Evolutionary conservation across 176 grass and related monocot genomes (phyloP), one percentile per base, ranked within the genome.

Genomic region (Luzula sylvatica): DNA sequence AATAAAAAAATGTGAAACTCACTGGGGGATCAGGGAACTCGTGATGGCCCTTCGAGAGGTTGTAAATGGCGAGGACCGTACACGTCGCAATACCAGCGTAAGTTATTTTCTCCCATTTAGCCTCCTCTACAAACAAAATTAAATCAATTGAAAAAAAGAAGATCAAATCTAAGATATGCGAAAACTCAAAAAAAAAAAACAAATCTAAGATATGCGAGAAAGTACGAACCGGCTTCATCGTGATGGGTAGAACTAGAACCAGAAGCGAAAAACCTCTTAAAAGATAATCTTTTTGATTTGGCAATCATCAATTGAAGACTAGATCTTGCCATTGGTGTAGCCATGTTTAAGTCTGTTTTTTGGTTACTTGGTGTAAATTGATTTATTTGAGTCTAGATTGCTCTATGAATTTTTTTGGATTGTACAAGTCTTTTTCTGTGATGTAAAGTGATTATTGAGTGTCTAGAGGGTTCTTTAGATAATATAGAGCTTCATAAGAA

Each of bases 21-120:
- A 83, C 80, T 22, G 65, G 81, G 4, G 69, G 69, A 9, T 83
- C 80, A 0, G 56, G 53, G 43, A 47, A 43, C 27, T 83, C 65
- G 13, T 38, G 80, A 55, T 78, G 74, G 16, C 65, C 80, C 45
- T 61, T 75, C 11, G 75, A 79, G 48, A 85, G 65, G 52, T 79
- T 61, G 56, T 61, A 75, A 29, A 61, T 61, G n/a, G 75, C 13
- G 65, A 85, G 81, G n/a, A 56, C 30, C 21, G 53, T 67, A 72
- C 81, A 85, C n/a, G 53, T 66, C 47, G 53, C 65, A 15, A 85
- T 75, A 7, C 70, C 81, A 2, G 50, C 46, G 51, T 71, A 75
- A 2, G 81, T 75, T 41, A 75, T 79, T 65, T 71, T 55, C 75
- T 85, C 66, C 81, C 75, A 85, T 50, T 75, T 62, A 1, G 81